Evolutionary conservation across 257 asterid genomes (phyloP).

Genomic region (Ligustrum vulgare): DNA sequence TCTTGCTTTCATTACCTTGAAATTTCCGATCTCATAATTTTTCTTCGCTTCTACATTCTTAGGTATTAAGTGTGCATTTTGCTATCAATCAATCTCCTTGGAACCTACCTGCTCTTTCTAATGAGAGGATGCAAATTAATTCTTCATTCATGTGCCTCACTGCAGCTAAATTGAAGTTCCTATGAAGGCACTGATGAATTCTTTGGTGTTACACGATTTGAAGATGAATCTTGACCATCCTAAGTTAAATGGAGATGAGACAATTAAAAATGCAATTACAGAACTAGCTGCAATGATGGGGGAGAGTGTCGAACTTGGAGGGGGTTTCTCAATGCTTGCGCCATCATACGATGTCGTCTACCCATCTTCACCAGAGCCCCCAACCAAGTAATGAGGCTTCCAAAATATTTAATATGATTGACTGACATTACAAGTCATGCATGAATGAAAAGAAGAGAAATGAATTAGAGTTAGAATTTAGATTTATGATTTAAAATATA

Average conservation of each 20-base stretch:
- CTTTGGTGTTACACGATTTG: slow-evolving; percentile 49
- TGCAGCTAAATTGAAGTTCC: slow-evolving; percentile 17
- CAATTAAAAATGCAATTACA: slow-evolving; percentile 70
- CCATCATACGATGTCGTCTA: slow-evolving; percentile 78
- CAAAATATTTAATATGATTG: slow-evolving; percentile 1
- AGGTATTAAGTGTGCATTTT: slow-evolving; percentile 2
- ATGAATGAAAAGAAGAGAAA: background rate
- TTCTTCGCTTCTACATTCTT: background rate
- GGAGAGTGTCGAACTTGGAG: slow-evolving; percentile 92
- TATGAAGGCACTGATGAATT: background rate
- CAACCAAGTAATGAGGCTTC: slow-evolving; percentile 61
- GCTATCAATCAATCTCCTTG: background rate
- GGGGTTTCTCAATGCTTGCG: slow-evolving; percentile 58
- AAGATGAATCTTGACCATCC: slow-evolving; percentile 74
- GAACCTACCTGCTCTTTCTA: background rate
- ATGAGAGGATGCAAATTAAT: slow-evolving; percentile 4
- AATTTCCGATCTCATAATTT: background rate
- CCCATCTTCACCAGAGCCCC: slow-evolving; percentile 88
- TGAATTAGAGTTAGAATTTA: no score
- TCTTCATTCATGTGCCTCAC: slow-evolving; percentile 17
- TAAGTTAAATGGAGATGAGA: slow-evolving; percentile 75
- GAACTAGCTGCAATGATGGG: slow-evolving; percentile 98
- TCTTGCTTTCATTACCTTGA: background rate
- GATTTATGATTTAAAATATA: no score
- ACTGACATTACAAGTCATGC: background rate